Evolutionary conservation across 345 rosid genomes (phyloP).

Genomic region (Angophora floribunda): DNA sequence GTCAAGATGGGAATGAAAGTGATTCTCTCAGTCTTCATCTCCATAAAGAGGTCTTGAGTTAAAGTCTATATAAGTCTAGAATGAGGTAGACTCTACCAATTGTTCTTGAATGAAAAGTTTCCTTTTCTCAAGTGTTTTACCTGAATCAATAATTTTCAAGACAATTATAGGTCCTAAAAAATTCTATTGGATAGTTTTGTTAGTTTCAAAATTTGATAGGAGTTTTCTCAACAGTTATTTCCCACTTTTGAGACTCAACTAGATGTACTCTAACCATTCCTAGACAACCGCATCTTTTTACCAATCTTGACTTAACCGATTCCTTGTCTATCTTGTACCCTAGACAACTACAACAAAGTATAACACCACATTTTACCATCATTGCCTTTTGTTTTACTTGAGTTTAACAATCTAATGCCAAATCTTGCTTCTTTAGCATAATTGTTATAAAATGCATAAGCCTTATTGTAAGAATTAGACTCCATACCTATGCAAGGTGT

Average conservation of each 20-base stretch:
- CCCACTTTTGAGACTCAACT: background rate
- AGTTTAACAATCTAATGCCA: rapidly evolving
- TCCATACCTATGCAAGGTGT: background rate
- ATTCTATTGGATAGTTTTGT: too few relatives aligned
- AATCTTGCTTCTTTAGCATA: background rate
- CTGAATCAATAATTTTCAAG: too few relatives aligned
- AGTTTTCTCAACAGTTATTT: too few relatives aligned
- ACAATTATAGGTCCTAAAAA: too few relatives aligned
- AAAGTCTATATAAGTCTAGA: too few relatives aligned
- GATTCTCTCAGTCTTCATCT: too few relatives aligned
- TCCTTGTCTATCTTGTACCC: background rate
- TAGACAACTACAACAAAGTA: background rate
- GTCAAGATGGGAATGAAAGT: too few relatives aligned
- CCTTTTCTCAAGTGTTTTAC: too few relatives aligned
- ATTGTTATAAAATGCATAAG: background rate
- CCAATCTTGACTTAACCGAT: background rate
- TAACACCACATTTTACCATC: background rate
- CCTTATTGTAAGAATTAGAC: background rate
- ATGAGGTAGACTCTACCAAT: too few relatives aligned
- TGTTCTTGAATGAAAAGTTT: too few relatives aligned
- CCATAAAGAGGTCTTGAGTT: too few relatives aligned
- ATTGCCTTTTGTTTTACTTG: background rate
- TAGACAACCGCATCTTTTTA: background rate
- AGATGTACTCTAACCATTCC: background rate
- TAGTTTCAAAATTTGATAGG: too few relatives aligned